Evolutionary conservation across 495 filamentous ascomycete species (phyloP).

Genomic region (Pseudoneurospora amorphoporcata): DNA sequence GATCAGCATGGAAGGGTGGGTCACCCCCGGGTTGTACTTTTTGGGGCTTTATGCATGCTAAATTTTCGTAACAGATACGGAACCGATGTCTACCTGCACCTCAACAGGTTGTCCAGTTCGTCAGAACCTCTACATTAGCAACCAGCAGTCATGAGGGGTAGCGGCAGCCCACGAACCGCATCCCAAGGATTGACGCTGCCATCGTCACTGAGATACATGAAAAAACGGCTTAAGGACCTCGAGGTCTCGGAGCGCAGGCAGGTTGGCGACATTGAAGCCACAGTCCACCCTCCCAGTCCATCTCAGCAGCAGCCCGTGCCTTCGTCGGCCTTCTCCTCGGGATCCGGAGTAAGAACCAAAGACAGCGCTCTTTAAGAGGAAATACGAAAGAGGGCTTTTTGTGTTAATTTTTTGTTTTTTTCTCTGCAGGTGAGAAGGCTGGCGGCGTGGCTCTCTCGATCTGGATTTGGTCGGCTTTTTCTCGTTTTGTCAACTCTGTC

Average conservation of each 20-base stretch:
- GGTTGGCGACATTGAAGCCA: constrained; percentile 72
- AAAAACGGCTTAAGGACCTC: constrained; percentile 44
- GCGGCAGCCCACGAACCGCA: constrained; percentile 33
- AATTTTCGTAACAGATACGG: constrained; percentile 57
- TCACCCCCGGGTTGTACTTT: constrained; percentile 2
- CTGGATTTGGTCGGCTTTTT: background rate
- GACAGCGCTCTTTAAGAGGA: background rate
- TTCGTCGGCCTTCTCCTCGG: background rate
- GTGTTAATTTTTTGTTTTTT: background rate
- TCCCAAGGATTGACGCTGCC: constrained; percentile 83
- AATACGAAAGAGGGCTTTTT: background rate
- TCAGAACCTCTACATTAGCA: constrained; percentile 97
- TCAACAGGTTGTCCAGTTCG: constrained; percentile 88
- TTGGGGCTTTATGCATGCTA: background rate
- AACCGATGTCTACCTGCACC: constrained; percentile 95
- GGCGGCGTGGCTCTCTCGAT: background rate
- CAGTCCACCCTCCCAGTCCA: constrained; percentile 34
- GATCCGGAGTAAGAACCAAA: background rate
- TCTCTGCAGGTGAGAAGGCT: background rate
- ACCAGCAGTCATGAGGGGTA: constrained; percentile 88
- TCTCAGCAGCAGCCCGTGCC: background rate
- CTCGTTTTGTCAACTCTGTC: background rate
- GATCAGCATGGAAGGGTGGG: constrained; percentile 99
- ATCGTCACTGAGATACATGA: constrained; percentile 35
- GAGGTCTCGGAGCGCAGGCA: constrained; percentile 79